These are phyloP conservation scores for Pythium dissimile DNA, from an alignment of 352 stramenopile genomes.

Conservation along the genomic window DNA sequence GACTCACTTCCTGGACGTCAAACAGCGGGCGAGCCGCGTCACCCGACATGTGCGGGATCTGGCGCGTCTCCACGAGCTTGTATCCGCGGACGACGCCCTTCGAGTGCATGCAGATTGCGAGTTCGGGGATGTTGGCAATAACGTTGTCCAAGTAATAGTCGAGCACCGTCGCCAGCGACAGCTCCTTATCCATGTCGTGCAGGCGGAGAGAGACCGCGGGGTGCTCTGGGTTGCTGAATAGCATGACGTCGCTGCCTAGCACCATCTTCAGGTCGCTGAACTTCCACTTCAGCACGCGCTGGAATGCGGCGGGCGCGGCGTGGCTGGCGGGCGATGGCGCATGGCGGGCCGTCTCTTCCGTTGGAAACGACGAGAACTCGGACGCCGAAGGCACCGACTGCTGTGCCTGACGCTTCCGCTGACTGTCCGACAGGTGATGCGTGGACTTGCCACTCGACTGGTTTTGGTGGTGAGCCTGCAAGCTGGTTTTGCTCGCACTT, in stretches of 20 bases:
- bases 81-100: conserved; percentile 82
- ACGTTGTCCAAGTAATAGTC: conserved; percentile 89
- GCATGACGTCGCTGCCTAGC: conserved; percentile 73
- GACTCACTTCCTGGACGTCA: conserved; percentile 81
- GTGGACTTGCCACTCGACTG: no score
- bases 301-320: conserved; percentile 34
- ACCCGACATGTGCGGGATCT: conserved; percentile 80
- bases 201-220: conserved; percentile 79
- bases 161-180: conserved; percentile 77
- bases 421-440: no score
- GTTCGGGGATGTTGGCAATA: conserved; percentile 83
- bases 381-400: no score
- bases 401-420: no score
- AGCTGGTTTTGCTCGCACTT: conserved; percentile 4
- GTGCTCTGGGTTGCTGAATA: conserved; percentile 84
- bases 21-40: conserved; percentile 57
- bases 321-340: conserved; percentile 7
- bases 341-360: neutral
- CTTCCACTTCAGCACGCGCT: conserved; percentile 84
- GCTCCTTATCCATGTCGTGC: conserved; percentile 82
- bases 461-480: neutral
- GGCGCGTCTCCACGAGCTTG: conserved; percentile 76
- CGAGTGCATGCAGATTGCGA: conserved; percentile 86
- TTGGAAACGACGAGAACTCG: conserved; percentile 9
- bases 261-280: conserved; percentile 89